Evolutionary conservation across 345 rosid genomes (phyloP).

Genomic region (Isatis tinctoria): DNA sequence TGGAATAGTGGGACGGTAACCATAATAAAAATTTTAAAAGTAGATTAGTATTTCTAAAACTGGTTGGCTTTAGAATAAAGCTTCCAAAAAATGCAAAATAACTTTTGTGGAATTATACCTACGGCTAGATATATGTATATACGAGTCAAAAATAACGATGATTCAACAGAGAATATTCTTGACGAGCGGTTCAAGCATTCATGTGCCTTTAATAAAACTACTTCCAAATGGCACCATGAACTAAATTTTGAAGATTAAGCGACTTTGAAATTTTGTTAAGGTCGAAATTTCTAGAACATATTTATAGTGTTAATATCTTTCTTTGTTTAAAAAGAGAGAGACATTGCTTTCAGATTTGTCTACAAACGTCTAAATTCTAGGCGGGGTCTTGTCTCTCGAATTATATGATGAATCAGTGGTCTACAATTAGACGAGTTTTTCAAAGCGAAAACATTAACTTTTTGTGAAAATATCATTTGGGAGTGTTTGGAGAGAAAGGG

Average conservation of each 20-base stretch:
- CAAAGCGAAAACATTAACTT: neutral
- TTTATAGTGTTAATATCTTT: neutral
- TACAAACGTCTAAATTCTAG: slow-evolving; percentile 10
- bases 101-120: neutral
- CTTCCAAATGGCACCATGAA: neutral
- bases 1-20: slow-evolving; percentile 1
- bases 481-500: slow-evolving; percentile 24
- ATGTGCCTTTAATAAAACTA: neutral
- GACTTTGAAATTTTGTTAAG: neutral
- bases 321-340: neutral
- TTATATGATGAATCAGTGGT: slow-evolving; percentile 5
- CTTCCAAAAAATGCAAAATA: slow-evolving; percentile 9
- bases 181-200: neutral
- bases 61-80: neutral
- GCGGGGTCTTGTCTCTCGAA: slow-evolving; percentile 25
- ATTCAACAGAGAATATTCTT: neutral
- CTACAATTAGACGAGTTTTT: neutral
- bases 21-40: neutral
- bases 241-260: neutral
- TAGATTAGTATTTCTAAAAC: slow-evolving; percentile 2
- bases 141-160: neutral
- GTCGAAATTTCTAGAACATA: neutral
- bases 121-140: neutral
- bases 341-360: slow-evolving; percentile 1
- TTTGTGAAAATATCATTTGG: neutral